A percentile compares a stretch with the other conserved stretches of the same genome.
Evolutionary conservation across 2,329 filamentous ascomycete species (phyloP).

Genomic region (Elsinoe perseae): DNA sequence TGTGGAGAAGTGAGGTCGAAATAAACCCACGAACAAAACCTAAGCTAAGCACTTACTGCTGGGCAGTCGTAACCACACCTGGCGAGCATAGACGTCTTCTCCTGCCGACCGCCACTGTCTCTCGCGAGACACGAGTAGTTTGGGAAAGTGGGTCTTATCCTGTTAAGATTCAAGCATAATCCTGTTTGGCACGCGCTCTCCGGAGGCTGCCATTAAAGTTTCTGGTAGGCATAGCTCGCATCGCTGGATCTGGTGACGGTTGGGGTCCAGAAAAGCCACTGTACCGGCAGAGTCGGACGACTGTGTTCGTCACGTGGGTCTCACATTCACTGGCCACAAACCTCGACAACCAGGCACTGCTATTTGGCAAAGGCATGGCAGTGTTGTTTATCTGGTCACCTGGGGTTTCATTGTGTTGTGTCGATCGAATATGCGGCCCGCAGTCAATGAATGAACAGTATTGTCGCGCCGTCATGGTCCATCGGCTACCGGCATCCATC

Average conservation of each 20-base stretch:
- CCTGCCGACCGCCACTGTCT: neutral
- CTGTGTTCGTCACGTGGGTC: neutral
- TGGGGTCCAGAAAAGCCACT: neutral
- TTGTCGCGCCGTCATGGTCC: neutral
- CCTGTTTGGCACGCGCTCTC: slow-evolving; percentile 2
- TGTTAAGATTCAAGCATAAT: slow-evolving; percentile 2
- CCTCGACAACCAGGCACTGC: neutral
- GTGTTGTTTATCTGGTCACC: neutral
- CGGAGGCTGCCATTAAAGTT: neutral
- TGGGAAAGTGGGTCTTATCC: neutral
- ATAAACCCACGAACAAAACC: neutral
- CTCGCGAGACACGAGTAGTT: neutral
- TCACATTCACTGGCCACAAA: neutral
- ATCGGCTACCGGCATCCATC: neutral
- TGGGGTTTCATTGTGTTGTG: neutral
- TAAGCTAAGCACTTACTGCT: neutral
- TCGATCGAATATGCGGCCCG: neutral
- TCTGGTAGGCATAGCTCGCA: neutral
- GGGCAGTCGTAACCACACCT: neutral
- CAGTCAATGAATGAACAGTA: neutral
- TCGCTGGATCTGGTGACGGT: slow-evolving; percentile 1
- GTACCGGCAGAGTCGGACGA: neutral
- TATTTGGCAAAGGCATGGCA: neutral
- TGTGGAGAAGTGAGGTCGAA: neutral
- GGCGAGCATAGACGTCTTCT: neutral